Evolutionary conservation across 495 filamentous ascomycete genomes (phyloP).

Genomic region (Penicillium angulare): DNA sequence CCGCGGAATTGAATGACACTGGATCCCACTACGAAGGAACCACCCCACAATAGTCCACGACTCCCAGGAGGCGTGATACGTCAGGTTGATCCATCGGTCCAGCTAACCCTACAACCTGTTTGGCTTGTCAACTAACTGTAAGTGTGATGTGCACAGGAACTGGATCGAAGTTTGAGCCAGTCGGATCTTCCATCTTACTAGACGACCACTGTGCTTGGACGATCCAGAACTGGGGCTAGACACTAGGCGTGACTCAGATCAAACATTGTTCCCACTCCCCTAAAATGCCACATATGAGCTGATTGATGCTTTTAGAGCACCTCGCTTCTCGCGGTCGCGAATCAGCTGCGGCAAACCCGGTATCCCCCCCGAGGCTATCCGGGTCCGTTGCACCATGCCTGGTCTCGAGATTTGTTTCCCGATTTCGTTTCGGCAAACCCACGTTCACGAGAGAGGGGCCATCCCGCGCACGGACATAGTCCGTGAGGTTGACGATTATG

Average conservation of each 20-base stretch:
- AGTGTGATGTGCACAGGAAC: constrained; percentile 15
- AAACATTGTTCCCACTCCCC: too few species aligned
- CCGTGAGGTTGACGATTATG: constrained; percentile 22
- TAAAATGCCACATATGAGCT: too few species aligned
- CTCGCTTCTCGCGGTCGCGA: constrained; percentile 6
- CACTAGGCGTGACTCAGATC: constrained; percentile 9
- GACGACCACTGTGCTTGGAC: constrained; percentile 2
- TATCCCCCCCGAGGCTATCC: constrained; percentile 13
- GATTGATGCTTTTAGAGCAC: constrained; percentile 1
- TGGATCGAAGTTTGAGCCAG: constrained; percentile 22
- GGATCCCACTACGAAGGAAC: constrained; percentile 4
- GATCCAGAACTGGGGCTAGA: constrained; percentile 7
- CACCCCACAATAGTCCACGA: constrained; percentile 7
- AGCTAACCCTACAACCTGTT: constrained; percentile 5
- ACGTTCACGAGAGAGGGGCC: constrained; percentile 11
- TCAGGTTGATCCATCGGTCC: too few species aligned
- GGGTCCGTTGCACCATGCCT: constrained; percentile 5
- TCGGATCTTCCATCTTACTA: constrained; percentile 17
- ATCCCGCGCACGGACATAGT: constrained; percentile 19
- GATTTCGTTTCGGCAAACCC: constrained; percentile 7
- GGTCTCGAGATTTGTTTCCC: constrained; percentile 21
- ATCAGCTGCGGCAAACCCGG: constrained; percentile 7
- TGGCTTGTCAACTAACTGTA: constrained; percentile 13
- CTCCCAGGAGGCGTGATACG: constrained; percentile 16
- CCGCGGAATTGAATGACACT: constrained; percentile 14